Conservation (phyloP, 2,329 filamentous ascomycete species). For the Remersonia thermophila region DNA sequence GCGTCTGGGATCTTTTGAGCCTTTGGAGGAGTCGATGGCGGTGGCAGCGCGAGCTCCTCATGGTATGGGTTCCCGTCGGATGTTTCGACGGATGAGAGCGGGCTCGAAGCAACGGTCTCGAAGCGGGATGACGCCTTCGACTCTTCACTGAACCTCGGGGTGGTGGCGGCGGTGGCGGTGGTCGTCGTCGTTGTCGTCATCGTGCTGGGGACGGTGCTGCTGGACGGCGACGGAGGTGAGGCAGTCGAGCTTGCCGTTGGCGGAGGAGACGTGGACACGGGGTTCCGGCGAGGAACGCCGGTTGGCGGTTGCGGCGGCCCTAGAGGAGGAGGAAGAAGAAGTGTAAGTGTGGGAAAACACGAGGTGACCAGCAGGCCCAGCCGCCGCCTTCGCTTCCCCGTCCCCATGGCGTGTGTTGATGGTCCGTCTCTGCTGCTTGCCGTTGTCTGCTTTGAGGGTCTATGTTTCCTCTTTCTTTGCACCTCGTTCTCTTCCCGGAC, state of each 20-base stretch:
- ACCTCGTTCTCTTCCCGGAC: neutral
- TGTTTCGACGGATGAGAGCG: constrained; percentile 5
- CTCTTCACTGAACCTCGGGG: constrained; percentile 8
- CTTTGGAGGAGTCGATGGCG: too few relatives aligned
- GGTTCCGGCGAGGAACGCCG: constrained; percentile 6
- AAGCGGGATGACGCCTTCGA: constrained; percentile 6
- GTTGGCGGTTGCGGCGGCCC: constrained; percentile 2
- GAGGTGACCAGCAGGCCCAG: constrained; percentile 11
- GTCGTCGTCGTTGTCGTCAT: too few relatives aligned
- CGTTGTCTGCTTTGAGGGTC: neutral
- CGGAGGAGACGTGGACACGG: neutral
- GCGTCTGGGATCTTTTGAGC: too few relatives aligned
- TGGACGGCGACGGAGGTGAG: constrained; percentile 1
- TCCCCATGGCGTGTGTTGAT: constrained; percentile 3
- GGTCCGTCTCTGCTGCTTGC: neutral
- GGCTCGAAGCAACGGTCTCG: constrained; percentile 1
- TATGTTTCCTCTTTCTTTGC: constrained; percentile 1
- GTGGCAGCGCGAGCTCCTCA: too few relatives aligned
- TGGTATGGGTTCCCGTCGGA: constrained; percentile 5
- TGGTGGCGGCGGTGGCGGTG: too few relatives aligned
- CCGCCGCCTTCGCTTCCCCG: constrained; percentile 8
- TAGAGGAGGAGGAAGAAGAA: constrained; percentile 9
- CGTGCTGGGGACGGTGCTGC: constrained; percentile 1
- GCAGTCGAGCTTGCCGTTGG: constrained; percentile 1
- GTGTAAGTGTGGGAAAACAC: constrained; percentile 13